Evolutionary conservation across 176 grass and related monocot species (phyloP).

Genomic region (Carex parvula): DNA sequence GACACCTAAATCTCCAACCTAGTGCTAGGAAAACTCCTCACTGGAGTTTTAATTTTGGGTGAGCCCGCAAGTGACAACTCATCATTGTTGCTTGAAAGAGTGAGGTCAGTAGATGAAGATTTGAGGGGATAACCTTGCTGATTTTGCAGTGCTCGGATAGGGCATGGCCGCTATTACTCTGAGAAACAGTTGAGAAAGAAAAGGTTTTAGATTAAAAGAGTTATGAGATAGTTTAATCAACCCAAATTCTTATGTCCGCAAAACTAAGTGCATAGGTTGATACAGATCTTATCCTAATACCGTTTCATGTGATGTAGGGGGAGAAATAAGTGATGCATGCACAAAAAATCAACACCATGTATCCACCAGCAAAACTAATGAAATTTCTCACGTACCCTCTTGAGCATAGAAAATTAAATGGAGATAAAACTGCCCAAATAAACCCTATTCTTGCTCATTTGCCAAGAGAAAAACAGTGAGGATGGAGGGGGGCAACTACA

Average conservation of each 20-base stretch:
- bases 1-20: slow-evolving; percentile 42
- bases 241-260: background rate
- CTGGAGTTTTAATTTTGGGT: background rate
- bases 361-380: background rate
- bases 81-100: slow-evolving; percentile 29
- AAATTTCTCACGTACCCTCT: too few species aligned
- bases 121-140: slow-evolving; percentile 13
- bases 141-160: slow-evolving; percentile 37
- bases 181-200: slow-evolving; percentile 15
- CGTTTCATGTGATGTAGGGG: background rate
- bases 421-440: background rate
- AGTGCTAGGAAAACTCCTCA: slow-evolving; percentile 28
- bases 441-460: background rate
- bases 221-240: background rate
- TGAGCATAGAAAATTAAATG: background rate
- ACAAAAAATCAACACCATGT: background rate
- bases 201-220: background rate
- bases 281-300: background rate
- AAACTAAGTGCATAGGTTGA: background rate
- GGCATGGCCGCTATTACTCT: slow-evolving; percentile 34
- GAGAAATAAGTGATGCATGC: background rate
- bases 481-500: background rate
- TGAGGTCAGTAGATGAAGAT: slow-evolving; percentile 26
- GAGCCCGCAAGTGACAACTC: slow-evolving; percentile 15
- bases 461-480: background rate